Conservation (phyloP, 2,329 filamentous ascomycete species). For the Chalara sp. region DNA sequence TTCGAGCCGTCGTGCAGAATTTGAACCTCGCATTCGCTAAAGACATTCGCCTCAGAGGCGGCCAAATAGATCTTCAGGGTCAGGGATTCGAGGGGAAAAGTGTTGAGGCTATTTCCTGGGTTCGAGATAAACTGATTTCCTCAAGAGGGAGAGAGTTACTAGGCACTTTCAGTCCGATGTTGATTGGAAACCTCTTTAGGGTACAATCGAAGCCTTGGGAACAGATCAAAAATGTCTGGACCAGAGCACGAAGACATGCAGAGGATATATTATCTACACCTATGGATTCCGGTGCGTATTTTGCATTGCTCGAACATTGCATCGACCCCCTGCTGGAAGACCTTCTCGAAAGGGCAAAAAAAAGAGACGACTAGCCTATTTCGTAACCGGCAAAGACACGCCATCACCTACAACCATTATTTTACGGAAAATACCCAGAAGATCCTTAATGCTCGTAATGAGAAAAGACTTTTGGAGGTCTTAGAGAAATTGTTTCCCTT, state of each 20-base stretch:
- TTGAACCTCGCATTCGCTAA: constrained; percentile 11
- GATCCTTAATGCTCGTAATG: constrained; percentile 2
- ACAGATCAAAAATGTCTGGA: constrained; percentile 10
- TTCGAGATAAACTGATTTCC: constrained; percentile 1
- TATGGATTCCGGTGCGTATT: constrained; percentile 17
- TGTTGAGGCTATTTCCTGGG: not conserved
- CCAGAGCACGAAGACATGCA: constrained; percentile 22
- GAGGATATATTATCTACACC: constrained; percentile 26
- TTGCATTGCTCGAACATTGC: constrained; percentile 2
- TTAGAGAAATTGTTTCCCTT: not conserved
- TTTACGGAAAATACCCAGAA: constrained; percentile 3
- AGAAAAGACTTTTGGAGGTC: not conserved
- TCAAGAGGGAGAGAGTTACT: constrained; percentile 6
- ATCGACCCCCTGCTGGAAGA: constrained; percentile 2
- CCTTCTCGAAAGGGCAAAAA: not conserved
- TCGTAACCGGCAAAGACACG: constrained; percentile 3
- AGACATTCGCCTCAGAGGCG: constrained; percentile 7
- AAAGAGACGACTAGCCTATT: not conserved
- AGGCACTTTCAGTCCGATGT: constrained; percentile 8
- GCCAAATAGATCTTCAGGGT: not conserved
- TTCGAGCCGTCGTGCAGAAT: constrained; percentile 13
- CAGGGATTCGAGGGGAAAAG: constrained; percentile 5
- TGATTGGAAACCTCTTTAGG: constrained; percentile 13
- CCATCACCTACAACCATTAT: constrained; percentile 8
- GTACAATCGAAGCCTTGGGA: constrained; percentile 8